A percentile compares a stretch with the other conserved stretches of the same genome.
Conservation (phyloP, 331 rosid genomes). For the Malus hybrid region DNA sequence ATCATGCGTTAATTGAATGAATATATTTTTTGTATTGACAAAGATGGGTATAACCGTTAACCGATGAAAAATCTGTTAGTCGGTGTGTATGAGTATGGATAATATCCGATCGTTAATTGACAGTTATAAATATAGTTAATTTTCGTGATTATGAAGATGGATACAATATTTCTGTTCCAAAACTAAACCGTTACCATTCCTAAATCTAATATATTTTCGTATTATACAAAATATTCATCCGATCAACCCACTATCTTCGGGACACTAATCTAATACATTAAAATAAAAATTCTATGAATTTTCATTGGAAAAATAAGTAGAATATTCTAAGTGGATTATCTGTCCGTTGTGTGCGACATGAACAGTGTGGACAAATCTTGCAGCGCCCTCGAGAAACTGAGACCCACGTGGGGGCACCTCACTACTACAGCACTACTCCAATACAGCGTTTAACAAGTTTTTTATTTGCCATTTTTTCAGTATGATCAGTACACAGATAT, state of each 20-base stretch:
- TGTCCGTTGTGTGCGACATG: background rate
- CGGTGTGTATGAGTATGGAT: no score
- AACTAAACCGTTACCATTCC: rapidly evolving
- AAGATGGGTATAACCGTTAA: no score
- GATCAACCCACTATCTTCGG: background rate
- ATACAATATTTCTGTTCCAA: rapidly evolving
- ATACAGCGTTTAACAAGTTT: background rate
- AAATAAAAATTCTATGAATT: background rate
- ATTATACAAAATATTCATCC: background rate
- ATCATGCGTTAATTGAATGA: no score
- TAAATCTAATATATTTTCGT: no score
- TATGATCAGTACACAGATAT: no score
- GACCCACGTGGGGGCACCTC: background rate
- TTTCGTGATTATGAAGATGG: rapidly evolving
- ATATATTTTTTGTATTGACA: no score
- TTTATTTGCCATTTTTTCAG: background rate
- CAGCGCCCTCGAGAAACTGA: background rate
- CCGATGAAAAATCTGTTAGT: rapidly evolving
- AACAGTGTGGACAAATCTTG: background rate
- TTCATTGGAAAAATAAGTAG: no score
- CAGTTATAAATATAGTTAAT: no score
- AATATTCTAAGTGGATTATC: background rate
- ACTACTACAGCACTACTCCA: background rate
- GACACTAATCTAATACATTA: background rate
- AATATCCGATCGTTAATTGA: no score